Conservation (phyloP, 169 alveolate genomes). For the Plasmodium vinckei region DNA sequence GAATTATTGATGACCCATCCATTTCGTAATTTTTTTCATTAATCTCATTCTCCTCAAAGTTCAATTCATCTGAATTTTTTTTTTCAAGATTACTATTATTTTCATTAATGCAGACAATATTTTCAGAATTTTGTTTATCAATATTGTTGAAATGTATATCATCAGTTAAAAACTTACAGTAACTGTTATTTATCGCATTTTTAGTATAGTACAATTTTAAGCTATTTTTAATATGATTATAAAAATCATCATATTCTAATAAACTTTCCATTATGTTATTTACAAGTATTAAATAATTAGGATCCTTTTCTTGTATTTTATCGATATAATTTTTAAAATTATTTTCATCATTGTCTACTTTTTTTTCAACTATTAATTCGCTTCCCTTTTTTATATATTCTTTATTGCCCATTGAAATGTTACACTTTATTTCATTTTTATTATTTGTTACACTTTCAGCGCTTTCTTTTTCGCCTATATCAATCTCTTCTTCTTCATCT, state of each 20-base stretch:
- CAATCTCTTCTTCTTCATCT: not conserved
- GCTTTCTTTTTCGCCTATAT: not conserved
- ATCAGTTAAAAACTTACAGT: not conserved
- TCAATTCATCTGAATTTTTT: not conserved
- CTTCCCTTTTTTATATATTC: not conserved
- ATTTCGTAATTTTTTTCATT: not conserved
- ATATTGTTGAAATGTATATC: not conserved
- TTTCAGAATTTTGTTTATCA: not conserved
- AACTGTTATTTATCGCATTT: not conserved
- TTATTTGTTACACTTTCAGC: no score
- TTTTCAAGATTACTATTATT: not conserved
- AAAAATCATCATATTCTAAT: conserved; percentile 38
- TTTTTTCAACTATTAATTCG: not conserved
- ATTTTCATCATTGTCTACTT: conserved; percentile 13
- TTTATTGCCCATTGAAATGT: no score
- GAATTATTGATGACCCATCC: not conserved
- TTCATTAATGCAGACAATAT: not conserved
- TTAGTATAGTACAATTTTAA: conserved; percentile 18
- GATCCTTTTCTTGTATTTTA: conserved; percentile 14
- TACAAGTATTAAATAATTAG: conserved; percentile 27
- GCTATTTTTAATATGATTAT: conserved; percentile 12
- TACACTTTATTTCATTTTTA: no score
- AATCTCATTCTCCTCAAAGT: not conserved
- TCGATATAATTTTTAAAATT: conserved; percentile 11
- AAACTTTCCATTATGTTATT: conserved; percentile 51